Conservation (phyloP, 305 asterid genomes). For the Fraxinus latifolia region DNA sequence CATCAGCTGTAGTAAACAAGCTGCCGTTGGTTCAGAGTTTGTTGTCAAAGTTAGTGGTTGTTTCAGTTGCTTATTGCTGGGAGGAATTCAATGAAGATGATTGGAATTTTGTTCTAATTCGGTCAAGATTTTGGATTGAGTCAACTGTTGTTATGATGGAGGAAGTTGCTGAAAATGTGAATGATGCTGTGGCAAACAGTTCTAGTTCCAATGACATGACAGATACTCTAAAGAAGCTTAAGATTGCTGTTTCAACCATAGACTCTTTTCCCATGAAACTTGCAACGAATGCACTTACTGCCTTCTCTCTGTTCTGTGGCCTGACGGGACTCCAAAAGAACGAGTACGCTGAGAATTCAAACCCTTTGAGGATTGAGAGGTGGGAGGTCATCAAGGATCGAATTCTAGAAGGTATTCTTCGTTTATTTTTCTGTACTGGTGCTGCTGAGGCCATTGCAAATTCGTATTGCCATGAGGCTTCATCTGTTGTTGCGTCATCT, state of each 20-base stretch:
- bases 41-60: conserved; percentile 64
- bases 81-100: conserved; percentile 83
- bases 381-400: conserved; percentile 77
- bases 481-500: conserved; percentile 64
- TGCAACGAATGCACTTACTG: conserved; percentile 77
- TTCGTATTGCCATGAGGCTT: conserved; percentile 54
- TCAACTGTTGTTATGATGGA: conserved; percentile 75
- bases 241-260: conserved; percentile 34
- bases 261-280: conserved; percentile 59
- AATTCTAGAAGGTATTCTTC: conserved; percentile 80
- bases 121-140: conserved; percentile 88
- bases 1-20: conserved; percentile 68
- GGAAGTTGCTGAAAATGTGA: conserved; percentile 77
- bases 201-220: conserved; percentile 35
- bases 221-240: conserved; percentile 46
- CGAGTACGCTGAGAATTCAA: conserved; percentile 36
- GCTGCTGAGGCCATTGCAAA: conserved; percentile 66
- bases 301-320: conserved; percentile 65
- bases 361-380: conserved; percentile 55
- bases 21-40: conserved; percentile 69
- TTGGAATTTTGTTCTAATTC: conserved; percentile 81
- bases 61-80: conserved; percentile 89
- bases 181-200: conserved; percentile 37
- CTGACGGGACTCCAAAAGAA: conserved; percentile 41
- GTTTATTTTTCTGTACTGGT: conserved; percentile 85